Conservation (phyloP, 176 grass and related monocot genomes). For the Typha latifolia region DNA sequence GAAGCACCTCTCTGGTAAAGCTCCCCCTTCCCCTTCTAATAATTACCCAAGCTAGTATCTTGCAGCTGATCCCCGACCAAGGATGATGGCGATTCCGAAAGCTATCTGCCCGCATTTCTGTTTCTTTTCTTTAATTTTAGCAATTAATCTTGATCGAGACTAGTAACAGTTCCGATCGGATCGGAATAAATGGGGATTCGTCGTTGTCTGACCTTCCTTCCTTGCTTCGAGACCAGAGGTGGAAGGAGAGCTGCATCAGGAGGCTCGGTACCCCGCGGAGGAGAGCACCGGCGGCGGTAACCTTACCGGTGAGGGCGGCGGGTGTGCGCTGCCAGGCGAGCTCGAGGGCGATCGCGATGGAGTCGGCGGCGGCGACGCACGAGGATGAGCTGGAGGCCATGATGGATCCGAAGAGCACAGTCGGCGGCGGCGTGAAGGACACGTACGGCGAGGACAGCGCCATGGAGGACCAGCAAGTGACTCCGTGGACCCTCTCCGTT, state of each 20-base stretch:
- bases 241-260: not conserved
- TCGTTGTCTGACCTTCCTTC: not conserved
- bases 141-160: not conserved
- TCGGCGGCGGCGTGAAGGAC: constrained; percentile 31
- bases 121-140: no score
- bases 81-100: no score
- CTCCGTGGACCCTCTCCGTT: constrained; percentile 74
- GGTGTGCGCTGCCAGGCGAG: constrained; percentile 19
- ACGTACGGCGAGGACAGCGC: constrained; percentile 51
- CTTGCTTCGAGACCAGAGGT: no score
- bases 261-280: not conserved
- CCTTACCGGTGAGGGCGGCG: constrained; percentile 10
- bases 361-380: constrained; percentile 14
- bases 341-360: constrained; percentile 15
- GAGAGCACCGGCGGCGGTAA: constrained; percentile 28
- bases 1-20: not conserved
- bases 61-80: not conserved
- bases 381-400: constrained; percentile 16
- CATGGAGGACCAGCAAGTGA: constrained; percentile 65
- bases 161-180: not conserved
- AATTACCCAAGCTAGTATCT: not conserved
- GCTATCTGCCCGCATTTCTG: no score
- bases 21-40: not conserved
- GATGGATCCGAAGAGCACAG: constrained; percentile 8
- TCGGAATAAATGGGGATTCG: constrained; percentile 17